phyloP scores from a whole-genome alignment of 2,329 filamentous ascomycete genomes.

The Plenodomus lindquistii region DNA sequence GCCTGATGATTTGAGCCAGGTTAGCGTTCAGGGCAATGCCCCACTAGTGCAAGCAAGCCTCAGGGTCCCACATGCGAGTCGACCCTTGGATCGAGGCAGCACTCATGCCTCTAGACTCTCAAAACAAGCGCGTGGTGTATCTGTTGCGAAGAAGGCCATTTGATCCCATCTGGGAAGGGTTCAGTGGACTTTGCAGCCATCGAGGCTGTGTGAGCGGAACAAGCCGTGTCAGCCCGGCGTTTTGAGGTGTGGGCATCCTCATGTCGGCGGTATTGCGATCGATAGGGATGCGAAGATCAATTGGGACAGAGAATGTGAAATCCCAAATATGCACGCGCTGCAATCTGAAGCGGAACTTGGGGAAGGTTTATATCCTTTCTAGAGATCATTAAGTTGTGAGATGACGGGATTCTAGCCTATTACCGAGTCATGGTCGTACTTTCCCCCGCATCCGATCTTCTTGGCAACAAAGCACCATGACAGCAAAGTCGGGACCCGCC shows the following conservation, averaged over 20 bases:
- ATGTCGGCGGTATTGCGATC: neutral
- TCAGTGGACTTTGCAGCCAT: neutral
- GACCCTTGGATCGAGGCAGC: conserved; percentile 14
- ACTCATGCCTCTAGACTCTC: conserved; percentile 13
- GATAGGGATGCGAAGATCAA: conserved; percentile 2
- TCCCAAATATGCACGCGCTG: conserved; percentile 15
- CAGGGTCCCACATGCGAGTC: conserved; percentile 30
- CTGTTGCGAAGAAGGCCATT: neutral
- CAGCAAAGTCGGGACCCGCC: conserved; percentile 19
- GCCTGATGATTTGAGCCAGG: conserved; percentile 7
- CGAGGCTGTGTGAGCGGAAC: neutral
- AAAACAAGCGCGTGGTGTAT: neutral
- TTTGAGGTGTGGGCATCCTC: neutral
- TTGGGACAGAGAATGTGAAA: conserved; percentile 4
- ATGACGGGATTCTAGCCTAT: conserved; percentile 29
- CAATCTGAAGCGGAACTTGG: conserved; percentile 28
- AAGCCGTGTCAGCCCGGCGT: neutral
- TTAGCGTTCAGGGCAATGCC: conserved; percentile 19
- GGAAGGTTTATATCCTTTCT: conserved; percentile 26
- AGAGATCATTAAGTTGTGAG: conserved; percentile 36
- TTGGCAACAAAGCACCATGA: conserved; percentile 17
- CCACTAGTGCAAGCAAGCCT: conserved; percentile 26
- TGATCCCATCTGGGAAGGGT: neutral
- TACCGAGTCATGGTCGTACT: conserved; percentile 35
- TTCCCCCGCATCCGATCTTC: conserved; percentile 35